These are phyloP conservation scores for Leonotis leonurus DNA, from an alignment of 257 asterid species.

Conservation along the genomic window DNA sequence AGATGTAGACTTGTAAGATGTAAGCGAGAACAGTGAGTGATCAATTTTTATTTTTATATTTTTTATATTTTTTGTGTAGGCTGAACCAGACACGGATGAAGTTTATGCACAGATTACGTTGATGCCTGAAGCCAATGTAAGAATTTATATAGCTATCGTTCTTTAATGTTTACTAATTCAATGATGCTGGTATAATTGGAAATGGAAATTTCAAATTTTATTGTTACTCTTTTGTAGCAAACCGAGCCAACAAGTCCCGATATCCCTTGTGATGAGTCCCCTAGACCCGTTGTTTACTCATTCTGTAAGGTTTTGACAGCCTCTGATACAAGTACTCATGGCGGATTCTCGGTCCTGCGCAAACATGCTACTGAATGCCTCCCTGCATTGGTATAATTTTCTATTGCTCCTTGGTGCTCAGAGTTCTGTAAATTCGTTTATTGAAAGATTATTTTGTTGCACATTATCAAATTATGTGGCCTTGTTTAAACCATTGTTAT, in stretches of 20 bases:
- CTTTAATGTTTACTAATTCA: neutral
- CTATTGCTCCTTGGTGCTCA: neutral
- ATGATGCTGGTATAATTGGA: neutral
- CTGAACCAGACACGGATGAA: slow-evolving; percentile 81
- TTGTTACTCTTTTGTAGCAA: slow-evolving; percentile 40
- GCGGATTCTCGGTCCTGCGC: slow-evolving; percentile 85
- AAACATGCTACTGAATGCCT: slow-evolving; percentile 85
- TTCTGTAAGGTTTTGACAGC: slow-evolving; percentile 89
- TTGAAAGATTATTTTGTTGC: slow-evolving; percentile 8
- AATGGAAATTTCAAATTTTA: neutral
- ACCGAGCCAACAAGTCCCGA: slow-evolving; percentile 48
- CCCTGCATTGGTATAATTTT: slow-evolving; percentile 63
- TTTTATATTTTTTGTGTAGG: slow-evolving; percentile 30
- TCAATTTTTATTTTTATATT: too few species aligned
- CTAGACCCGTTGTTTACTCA: slow-evolving; percentile 53
- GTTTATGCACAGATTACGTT: slow-evolving; percentile 77
- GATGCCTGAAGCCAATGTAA: slow-evolving; percentile 69
- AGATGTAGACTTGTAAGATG: neutral
- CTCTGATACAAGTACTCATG: slow-evolving; percentile 86
- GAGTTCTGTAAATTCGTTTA: neutral
- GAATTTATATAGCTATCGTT: slow-evolving; percentile 10
- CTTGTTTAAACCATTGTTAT: neutral
- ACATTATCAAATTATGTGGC: neutral
- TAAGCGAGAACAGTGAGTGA: neutral
- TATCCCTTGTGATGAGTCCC: slow-evolving; percentile 37